Evolutionary conservation across 2,329 filamentous ascomycete genomes (phyloP).

Genomic region (Penicillium sp.): DNA sequence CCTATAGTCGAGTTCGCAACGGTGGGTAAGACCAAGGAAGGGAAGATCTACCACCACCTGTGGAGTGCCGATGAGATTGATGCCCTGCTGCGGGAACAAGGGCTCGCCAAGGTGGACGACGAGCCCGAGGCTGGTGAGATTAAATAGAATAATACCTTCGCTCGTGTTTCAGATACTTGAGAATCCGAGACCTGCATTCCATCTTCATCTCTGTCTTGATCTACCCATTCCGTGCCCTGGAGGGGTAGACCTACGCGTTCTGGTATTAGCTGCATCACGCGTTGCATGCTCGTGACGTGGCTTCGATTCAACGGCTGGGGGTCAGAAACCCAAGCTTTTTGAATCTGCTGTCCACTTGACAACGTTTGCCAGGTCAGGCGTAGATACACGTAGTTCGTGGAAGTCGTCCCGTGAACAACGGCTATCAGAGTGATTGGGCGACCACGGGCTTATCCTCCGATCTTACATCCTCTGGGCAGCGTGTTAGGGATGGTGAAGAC

Average conservation of each 20-base stretch:
- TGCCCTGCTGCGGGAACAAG: slow-evolving; percentile 89
- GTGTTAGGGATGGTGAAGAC: not conserved
- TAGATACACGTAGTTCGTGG: slow-evolving; percentile 33
- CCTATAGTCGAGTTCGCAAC: slow-evolving; percentile 91
- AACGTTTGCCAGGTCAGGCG: slow-evolving; percentile 17
- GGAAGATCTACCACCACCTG: slow-evolving; percentile 96
- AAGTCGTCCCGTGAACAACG: slow-evolving; percentile 6
- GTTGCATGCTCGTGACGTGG: slow-evolving; percentile 36
- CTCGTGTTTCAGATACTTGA: slow-evolving; percentile 27
- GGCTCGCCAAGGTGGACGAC: slow-evolving; percentile 80
- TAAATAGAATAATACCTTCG: slow-evolving; percentile 36
- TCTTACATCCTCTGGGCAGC: not conserved
- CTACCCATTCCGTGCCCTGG: not conserved
- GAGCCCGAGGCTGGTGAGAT: slow-evolving; percentile 61
- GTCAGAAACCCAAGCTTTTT: not conserved
- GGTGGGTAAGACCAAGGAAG: slow-evolving; percentile 90
- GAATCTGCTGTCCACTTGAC: slow-evolving; percentile 23
- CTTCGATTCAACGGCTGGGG: slow-evolving; percentile 29
- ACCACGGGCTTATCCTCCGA: slow-evolving; percentile 13
- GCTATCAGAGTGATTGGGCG: slow-evolving; percentile 15
- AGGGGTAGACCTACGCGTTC: not conserved
- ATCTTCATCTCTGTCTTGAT: not conserved
- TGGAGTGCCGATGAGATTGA: slow-evolving; percentile 98
- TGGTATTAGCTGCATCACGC: slow-evolving; percentile 28
- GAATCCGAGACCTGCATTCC: slow-evolving; percentile 32